Evolutionary conservation across 768 basidiomycete species (phyloP), one percentile per base, ranked within the genome.

Genomic region (Tulasnella sp.): DNA sequence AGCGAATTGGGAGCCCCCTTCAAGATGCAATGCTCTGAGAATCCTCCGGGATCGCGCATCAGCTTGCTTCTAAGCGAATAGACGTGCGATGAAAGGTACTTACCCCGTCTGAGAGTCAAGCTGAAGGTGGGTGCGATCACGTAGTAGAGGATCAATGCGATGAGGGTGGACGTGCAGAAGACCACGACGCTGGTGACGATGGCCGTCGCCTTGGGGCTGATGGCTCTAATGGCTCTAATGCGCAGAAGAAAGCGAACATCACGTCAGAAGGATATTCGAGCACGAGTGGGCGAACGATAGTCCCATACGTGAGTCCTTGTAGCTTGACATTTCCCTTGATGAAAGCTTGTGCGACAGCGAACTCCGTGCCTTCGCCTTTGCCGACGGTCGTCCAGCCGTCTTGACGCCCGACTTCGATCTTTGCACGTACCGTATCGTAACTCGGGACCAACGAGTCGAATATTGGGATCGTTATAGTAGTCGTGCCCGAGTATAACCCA

Each of bases 311-410:
- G 62, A 95, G 85, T 46, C 94, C 94, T 80, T 88, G 89, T 81
- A 90, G 92, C 48, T 89, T 88, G 40, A 93, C 89, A 27, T 86
- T 85, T 12, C 94, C 94, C 78, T 86, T 87, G 62, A 96, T 82
- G 48, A 87, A 88, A 31, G 93, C 92, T 31, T 89, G 87, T 40
- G 88, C 83, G 12, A 96, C 89, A 81, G 89, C 92, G 4, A 96
- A 82, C 84, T 96, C 94, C 76, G 92, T 90, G 21, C 90, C 92
- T 85, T 92, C 86, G 2, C 93, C 94, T 19, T 84, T 86, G 8
- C 93, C 93, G 31, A 95, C 73, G 39, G 86, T 88, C 84, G 85
- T 91, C 94, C 94, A 96, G 42, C 86, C 86, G 83, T 96, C 94
- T 18, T 85, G 87, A 62, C 94, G 90, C 5, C 94, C 94, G 62